phyloP scores from a whole-genome alignment of 495 filamentous ascomycete species.

The Astrothelium subdiscretum region DNA sequence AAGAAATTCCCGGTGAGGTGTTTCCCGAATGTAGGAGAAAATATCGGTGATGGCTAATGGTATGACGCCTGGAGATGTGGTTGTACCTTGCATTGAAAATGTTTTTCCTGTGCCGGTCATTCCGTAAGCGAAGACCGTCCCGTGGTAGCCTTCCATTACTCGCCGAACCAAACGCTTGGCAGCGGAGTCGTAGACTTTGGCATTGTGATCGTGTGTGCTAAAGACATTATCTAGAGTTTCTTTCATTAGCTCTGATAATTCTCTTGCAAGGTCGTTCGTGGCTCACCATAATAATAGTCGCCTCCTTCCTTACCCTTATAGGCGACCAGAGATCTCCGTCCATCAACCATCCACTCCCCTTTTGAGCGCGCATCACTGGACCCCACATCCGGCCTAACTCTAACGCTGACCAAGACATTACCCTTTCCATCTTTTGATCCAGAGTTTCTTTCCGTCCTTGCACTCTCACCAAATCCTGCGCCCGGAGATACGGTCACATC shows the following conservation, averaged over 20 bases:
- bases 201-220: slow-evolving; percentile 79
- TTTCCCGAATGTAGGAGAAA: slow-evolving; percentile 97
- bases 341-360: slow-evolving; percentile 88
- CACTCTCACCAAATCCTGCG: slow-evolving; percentile 21
- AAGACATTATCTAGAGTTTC: slow-evolving; percentile 77
- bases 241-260: slow-evolving; percentile 10
- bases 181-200: slow-evolving; percentile 82
- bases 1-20: slow-evolving; percentile 85
- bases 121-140: slow-evolving; percentile 96
- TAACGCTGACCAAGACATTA: slow-evolving; percentile 91
- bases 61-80: slow-evolving; percentile 92
- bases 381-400: slow-evolving; percentile 72
- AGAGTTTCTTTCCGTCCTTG: slow-evolving; percentile 25
- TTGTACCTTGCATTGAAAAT: slow-evolving; percentile 98
- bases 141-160: slow-evolving; percentile 98
- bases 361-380: slow-evolving; percentile 52
- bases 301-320: slow-evolving; percentile 84
- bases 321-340: slow-evolving; percentile 65
- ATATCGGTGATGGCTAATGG: slow-evolving; percentile 96
- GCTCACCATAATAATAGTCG: slow-evolving; percentile 82
- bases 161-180: slow-evolving; percentile 89
- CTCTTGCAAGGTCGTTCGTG: background rate
- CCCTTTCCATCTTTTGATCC: slow-evolving; percentile 57
- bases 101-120: slow-evolving; percentile 99
- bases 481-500: slow-evolving; percentile 12